Evolutionary conservation across 345 rosid genomes (phyloP).

Genomic region (Camelina hispida): DNA sequence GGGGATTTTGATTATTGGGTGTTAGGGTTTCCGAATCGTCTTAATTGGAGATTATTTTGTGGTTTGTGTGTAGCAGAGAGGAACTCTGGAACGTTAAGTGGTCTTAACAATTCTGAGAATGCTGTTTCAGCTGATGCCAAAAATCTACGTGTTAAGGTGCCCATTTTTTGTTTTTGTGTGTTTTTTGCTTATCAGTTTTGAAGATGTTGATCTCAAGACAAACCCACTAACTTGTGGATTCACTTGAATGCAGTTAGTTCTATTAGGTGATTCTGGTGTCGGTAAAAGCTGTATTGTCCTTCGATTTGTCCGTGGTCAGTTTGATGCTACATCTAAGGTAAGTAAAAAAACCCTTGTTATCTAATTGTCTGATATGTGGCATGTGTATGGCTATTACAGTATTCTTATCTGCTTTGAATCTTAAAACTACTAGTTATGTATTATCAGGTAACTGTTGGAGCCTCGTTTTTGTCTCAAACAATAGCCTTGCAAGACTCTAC

Average conservation of each 20-base stretch:
- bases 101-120: slow-evolving; percentile 60
- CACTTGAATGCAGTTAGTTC: slow-evolving; percentile 66
- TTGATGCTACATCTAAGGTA: slow-evolving; percentile 96
- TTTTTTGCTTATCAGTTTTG: slow-evolving; percentile 1
- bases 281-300: slow-evolving; percentile 99
- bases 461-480: slow-evolving; percentile 96
- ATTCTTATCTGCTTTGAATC: slow-evolving; percentile 10
- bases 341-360: slow-evolving; percentile 9
- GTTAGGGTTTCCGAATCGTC: slow-evolving; percentile 8
- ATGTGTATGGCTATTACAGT: slow-evolving; percentile 8
- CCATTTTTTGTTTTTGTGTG: slow-evolving; percentile 2
- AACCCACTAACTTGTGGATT: slow-evolving; percentile 24
- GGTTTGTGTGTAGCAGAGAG: slow-evolving; percentile 55
- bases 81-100: slow-evolving; percentile 63
- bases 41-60: not conserved
- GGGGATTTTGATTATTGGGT: slow-evolving; percentile 20
- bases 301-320: slow-evolving; percentile 98
- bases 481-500: slow-evolving; percentile 97
- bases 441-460: slow-evolving; percentile 95
- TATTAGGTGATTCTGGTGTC: slow-evolving; percentile 97
- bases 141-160: slow-evolving; percentile 89
- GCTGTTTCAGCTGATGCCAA: slow-evolving; percentile 62
- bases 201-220: not conserved
- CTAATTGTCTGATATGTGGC: slow-evolving; percentile 4
- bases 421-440: slow-evolving; percentile 23